Conservation (phyloP, 257 asterid species). For the Nicotiana noctiflora region DNA sequence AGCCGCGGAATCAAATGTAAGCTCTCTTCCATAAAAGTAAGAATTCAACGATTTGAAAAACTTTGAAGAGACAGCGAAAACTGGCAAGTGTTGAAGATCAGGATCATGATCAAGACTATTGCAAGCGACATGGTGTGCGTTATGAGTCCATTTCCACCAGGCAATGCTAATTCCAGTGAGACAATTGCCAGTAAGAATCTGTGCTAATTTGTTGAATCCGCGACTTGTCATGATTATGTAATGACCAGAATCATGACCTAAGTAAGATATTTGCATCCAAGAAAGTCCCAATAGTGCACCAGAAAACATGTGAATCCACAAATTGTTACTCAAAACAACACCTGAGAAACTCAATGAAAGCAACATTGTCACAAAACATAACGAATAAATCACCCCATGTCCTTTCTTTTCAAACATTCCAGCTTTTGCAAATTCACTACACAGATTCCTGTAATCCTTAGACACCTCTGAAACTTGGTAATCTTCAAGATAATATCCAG, state of each 20-base stretch:
- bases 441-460: conserved; percentile 31
- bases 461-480: conserved; percentile 38
- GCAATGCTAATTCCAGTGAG: conserved; percentile 95
- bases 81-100: conserved; percentile 81
- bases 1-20: conserved; percentile 49
- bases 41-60: conserved; percentile 52
- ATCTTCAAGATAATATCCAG: conserved; percentile 33
- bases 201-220: conserved; percentile 49
- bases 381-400: conserved; percentile 29
- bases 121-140: conserved; percentile 77
- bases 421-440: conserved; percentile 24
- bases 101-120: conserved; percentile 90
- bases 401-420: conserved; percentile 46
- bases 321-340: conserved; percentile 17
- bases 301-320: conserved; percentile 29
- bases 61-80: conserved; percentile 55
- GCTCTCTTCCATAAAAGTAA: conserved; percentile 55
- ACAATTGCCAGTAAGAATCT: conserved; percentile 75
- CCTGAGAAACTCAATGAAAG: conserved; percentile 21
- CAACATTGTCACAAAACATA: conserved; percentile 14
- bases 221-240: conserved; percentile 55
- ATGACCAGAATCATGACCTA: conserved; percentile 95
- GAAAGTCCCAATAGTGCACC: conserved; percentile 33
- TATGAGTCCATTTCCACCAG: conserved; percentile 99
- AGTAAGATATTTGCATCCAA: conserved; percentile 48